A percentile compares a stretch with the other conserved stretches of the same genome.
phyloP scores from a whole-genome alignment of 179 eudicot genomes.

The Vitellaria paradoxa region DNA sequence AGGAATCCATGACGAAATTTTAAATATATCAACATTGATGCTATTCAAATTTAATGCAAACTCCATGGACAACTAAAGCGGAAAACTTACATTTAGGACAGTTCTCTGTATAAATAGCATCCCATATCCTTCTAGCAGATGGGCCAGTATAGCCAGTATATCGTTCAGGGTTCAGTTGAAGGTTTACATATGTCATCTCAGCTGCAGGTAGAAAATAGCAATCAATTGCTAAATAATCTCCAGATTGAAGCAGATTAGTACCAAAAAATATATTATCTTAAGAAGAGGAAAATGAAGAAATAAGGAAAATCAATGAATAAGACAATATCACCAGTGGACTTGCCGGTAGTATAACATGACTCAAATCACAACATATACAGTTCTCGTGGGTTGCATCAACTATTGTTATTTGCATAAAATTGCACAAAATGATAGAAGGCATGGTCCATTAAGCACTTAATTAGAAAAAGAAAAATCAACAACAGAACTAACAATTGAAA shows the following conservation, averaged over 20 bases:
- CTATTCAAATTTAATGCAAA: background rate
- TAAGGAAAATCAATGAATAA: background rate
- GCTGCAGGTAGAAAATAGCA: conserved; percentile 37
- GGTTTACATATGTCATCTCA: conserved; percentile 96
- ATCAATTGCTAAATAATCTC: conserved; percentile 15
- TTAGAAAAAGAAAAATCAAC: background rate
- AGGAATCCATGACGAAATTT: background rate
- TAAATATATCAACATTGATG: background rate
- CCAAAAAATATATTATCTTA: background rate
- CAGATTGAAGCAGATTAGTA: background rate
- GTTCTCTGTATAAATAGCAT: conserved; percentile 89
- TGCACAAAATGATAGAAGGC: background rate
- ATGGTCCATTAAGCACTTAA: background rate
- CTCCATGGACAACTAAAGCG: background rate
- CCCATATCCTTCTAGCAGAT: conserved; percentile 97
- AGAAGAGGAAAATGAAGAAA: background rate
- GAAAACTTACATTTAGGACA: conserved; percentile 76
- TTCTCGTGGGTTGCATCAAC: background rate
- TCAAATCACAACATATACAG: background rate
- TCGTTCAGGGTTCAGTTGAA: conserved; percentile 82
- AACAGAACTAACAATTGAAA: background rate
- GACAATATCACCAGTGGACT: background rate
- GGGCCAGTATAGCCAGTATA: conserved; percentile 89
- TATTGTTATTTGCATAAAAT: background rate
- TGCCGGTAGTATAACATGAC: no score